Evolutionary conservation across 2,329 filamentous ascomycete genomes (phyloP).

Genomic region (Sarocladiaceae sp.): DNA sequence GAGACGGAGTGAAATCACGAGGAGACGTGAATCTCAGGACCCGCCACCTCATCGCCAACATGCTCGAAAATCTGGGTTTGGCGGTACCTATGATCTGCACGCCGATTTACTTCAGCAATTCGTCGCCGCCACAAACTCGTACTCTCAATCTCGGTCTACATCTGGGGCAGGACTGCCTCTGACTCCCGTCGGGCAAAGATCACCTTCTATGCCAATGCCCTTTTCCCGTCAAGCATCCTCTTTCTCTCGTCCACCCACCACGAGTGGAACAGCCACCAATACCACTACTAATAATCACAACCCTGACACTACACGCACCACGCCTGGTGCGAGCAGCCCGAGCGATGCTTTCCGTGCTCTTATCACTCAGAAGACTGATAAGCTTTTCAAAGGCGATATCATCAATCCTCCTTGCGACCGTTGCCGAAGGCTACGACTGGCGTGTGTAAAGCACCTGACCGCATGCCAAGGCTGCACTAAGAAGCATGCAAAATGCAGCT

Average conservation of each 20-base stretch:
- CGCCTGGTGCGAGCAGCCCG: slow-evolving; percentile 10
- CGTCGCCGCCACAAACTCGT: slow-evolving; percentile 16
- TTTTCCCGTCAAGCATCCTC: slow-evolving; percentile 6
- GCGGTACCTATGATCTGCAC: slow-evolving; percentile 42
- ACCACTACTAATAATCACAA: not conserved
- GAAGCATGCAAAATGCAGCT: slow-evolving; percentile 85
- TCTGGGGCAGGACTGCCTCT: slow-evolving; percentile 19
- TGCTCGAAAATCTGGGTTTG: slow-evolving; percentile 21
- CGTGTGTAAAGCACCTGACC: slow-evolving; percentile 81
- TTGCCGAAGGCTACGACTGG: slow-evolving; percentile 73
- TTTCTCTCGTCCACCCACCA: not conserved
- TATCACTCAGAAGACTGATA: slow-evolving; percentile 73
- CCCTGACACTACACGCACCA: not conserved
- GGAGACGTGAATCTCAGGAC: slow-evolving; percentile 21
- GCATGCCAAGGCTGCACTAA: slow-evolving; percentile 85
- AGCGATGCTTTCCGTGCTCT: slow-evolving; percentile 40
- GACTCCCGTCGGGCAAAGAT: not conserved
- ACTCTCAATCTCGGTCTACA: slow-evolving; percentile 21
- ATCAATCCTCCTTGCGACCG: slow-evolving; percentile 82
- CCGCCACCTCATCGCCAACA: slow-evolving; percentile 21
- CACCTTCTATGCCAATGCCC: slow-evolving; percentile 12
- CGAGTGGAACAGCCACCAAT: not conserved
- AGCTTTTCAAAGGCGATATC: slow-evolving; percentile 65
- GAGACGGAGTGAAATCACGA: slow-evolving; percentile 25
- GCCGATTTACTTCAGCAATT: slow-evolving; percentile 55